Conservation (phyloP, 1,284 basidiomycete genomes). For the Ceratorhiza oryzae-sativae region DNA sequence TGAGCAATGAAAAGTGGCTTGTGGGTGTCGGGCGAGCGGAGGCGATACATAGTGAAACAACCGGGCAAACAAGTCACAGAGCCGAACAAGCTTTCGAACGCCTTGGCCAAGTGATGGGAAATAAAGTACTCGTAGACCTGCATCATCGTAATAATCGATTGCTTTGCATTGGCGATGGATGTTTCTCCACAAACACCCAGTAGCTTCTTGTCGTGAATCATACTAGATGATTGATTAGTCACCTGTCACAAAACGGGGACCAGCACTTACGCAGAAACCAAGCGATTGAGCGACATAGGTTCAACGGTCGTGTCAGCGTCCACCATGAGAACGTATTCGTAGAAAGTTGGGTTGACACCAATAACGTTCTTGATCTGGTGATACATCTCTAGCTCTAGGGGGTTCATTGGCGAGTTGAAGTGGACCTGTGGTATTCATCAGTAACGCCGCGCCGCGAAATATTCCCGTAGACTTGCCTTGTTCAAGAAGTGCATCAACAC, state of each 20-base stretch:
- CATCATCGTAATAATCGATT: conserved; percentile 98
- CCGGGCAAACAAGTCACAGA: conserved; percentile 98
- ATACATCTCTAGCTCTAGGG: conserved; percentile 95
- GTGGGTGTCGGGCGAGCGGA: conserved; percentile 91
- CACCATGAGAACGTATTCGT: conserved; percentile 96
- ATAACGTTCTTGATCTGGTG: conserved; percentile 99
- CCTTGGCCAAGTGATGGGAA: conserved; percentile 96
- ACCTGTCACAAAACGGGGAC: not conserved
- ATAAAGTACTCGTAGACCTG: conserved; percentile 99
- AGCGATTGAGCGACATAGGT: conserved; percentile 82
- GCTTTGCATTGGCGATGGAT: conserved; percentile 85
- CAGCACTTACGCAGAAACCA: conserved; percentile 85
- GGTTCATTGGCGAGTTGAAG: conserved; percentile 96
- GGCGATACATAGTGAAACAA: conserved; percentile 92
- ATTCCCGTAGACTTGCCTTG: conserved; percentile 61
- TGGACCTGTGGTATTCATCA: conserved; percentile 69
- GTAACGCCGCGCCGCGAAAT: not conserved
- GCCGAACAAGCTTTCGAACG: conserved; percentile 96
- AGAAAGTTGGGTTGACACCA: conserved; percentile 97
- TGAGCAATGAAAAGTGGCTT: conserved; percentile 90
- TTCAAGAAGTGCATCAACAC: conserved; percentile 97
- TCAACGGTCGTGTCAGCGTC: conserved; percentile 97
- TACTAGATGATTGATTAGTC: conserved; percentile 54
- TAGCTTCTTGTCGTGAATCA: conserved; percentile 93
- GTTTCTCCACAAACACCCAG: conserved; percentile 96